Evolutionary conservation across 768 basidiomycete genomes (phyloP), one percentile per base, ranked within the genome.

Genomic region (Mycena olivaceomarginata): DNA sequence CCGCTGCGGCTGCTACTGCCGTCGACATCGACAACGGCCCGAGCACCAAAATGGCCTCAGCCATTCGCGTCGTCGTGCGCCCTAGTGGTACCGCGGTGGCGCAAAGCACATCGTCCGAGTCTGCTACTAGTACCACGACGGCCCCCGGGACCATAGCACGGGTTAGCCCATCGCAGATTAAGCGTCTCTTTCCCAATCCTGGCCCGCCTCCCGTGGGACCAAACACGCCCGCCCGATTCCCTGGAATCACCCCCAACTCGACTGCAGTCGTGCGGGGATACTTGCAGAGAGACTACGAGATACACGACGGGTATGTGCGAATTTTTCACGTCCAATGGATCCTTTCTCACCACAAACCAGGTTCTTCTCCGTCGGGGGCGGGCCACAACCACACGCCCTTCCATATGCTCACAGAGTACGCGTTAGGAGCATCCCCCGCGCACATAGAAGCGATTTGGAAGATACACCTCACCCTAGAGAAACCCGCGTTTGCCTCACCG

Each of bases 101-200:
- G 43, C 43, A 70, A 25, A n/a, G 31, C 53, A 57, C 67, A 57
- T 57, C 65, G 66, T 67, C 66, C 31, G 25, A 51, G 66, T 67
- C 67, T 69, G 11, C 40, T 69, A 25, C 25, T 25, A 25, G 25
- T 25, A 41, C 67, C 53, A 4, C 53, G 41, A 69, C 56, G 67
- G 51, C 67, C 56, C 39, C 67, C 67, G 67, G 67, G 41, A 69
- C 67, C 67, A 69, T 69, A 69, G 67, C n/a, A 57, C 67, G 67
- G 37, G 66, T 67, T 37, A 63, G 22, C 70, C 22, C n/a, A 62
- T 5, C 25, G 46, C 43, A 65, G n/a, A n/a, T 64, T n/a, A 5
- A 4, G 20, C n/a, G n/a, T 41, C 63, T 65, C 41, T 65, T 16
- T 16, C 63, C 63, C 20, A 43, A 45, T 25, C 63, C 63, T 65